Base-by-base conservation (phyloP, 75 land plant species). In the Picea sitchensis region DNA sequence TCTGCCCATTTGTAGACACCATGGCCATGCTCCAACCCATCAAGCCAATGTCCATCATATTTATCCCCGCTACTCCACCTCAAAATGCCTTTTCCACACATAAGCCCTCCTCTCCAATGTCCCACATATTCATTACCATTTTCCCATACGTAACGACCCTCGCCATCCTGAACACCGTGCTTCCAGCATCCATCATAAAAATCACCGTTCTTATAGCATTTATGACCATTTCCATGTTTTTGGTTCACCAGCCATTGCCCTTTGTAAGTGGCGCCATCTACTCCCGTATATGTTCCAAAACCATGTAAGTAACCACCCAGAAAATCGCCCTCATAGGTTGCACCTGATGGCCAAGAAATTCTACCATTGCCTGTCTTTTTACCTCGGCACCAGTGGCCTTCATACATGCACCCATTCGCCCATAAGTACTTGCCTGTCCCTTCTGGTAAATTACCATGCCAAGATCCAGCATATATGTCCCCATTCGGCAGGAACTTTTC, bases 271-370 rank as follows among this genome's bases (percentile, higher is more conserved):
- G 87, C 88, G 4, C 89, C 92, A 77, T 82, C 82, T 21, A 83
- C 63, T 11, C 87, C 86, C 0, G 85, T 88, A 54, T 84, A 93
- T 13, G 87, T 88, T 2, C 96, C 96, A 51, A 61, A 79, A 0
- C 96, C 96, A 59, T 91, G 90, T 84, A 93, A 83, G 81, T 81
- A 93, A 1, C 91, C 93, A 21, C 82, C 74, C 84, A 86, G 87
- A 87, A 90, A 92, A n/a, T 88, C 90, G 1, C 94, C 94, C 30
- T 90, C 94, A 76, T 90, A 92, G 14, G 87, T 86, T 30, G 93
- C 90, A 26, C 95, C 95, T 7, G 95, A 91, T 5, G 95, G 93
- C 95, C 93, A 93, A 5, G 86, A 91, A 60, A 93, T 87, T 76
- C 82, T 82, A 9, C 95, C 95, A 47, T 67, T 76, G 15, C 95